Evolutionary conservation across 2,329 filamentous ascomycete genomes (phyloP), one percentile per base, ranked within the genome.

Genomic region (Trichoderma aggressivum): DNA sequence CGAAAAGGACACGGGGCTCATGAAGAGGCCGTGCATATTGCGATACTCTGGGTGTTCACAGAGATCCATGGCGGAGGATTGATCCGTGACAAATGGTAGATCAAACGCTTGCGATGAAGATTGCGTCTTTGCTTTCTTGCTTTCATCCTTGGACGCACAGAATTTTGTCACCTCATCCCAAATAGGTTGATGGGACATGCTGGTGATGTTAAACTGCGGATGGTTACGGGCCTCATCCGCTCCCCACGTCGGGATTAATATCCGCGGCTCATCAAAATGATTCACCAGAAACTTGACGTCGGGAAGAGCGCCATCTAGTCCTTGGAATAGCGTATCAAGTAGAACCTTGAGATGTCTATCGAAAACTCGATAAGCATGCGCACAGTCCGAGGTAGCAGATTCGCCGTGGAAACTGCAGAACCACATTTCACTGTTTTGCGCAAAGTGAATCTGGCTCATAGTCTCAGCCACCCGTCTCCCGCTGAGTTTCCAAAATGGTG

Each of bases 251-350:
- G 78, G 79, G 10, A 81, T 55, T 21, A 86, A 11, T 3, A 85
- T 80, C 4, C 80, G 76, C 1, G 85, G 84, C 72, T 87, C 84
- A 64, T 87, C 85, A 4, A 86, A 76, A 50, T 82, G 80, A 59
- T 86, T 87, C 16, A 86, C 76, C 0, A 86, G 77, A 28, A 87
- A 82, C 10, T 76, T 77, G 12, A 84, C 69, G 30, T 85, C 76
- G 0, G 83, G 82, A 5, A 84, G 60, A 3, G 71, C 56, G 0
- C 74, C 76, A 0, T 62, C 68, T 0, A 80, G 60, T 4, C 74
- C 75, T 4, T 73, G 74, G 5, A 82, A 47, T 3, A 82, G 63
- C 1, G 36, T 77, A 21, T 81, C 76, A 16, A 84, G 81, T 1
- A 79, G 68, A 1, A 72, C 55, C 1, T 71, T 72, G 5, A 82